A percentile compares a stretch with the other conserved stretches of the same genome.
These are phyloP conservation scores for Raddia guianensis DNA, from an alignment of 176 grass and related monocot species.

Conservation along the genomic window DNA sequence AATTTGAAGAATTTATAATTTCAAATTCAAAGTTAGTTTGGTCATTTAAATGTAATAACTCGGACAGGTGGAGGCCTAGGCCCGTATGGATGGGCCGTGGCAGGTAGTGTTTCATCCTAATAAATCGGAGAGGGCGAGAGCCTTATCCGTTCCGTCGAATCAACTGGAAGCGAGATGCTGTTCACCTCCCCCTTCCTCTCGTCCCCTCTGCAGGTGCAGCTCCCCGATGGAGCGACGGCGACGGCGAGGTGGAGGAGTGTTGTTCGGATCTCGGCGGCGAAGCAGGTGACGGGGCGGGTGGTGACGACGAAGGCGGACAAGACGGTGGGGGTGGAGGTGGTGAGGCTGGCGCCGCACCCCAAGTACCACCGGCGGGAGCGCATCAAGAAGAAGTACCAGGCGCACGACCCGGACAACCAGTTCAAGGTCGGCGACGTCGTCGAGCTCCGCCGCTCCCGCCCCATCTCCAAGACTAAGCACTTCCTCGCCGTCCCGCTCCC, in stretches of 20 bases:
- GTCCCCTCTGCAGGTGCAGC: not conserved
- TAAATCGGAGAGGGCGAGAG: too few relatives aligned
- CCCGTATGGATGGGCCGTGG: too few relatives aligned
- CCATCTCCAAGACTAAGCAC: slow-evolving; percentile 98
- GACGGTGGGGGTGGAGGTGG: slow-evolving; percentile 86
- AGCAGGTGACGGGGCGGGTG: slow-evolving; percentile 70
- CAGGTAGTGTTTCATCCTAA: too few relatives aligned
- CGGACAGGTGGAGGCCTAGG: too few relatives aligned
- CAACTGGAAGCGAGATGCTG: slow-evolving; percentile 36
- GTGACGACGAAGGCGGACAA: slow-evolving; percentile 82
- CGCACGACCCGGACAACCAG: slow-evolving; percentile 86
- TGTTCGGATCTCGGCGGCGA: slow-evolving; percentile 57
- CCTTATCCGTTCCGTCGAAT: too few relatives aligned
- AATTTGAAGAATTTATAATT: too few relatives aligned
- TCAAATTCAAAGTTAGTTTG: too few relatives aligned
- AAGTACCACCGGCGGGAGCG: slow-evolving; percentile 81
- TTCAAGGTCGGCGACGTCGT: slow-evolving; percentile 94
- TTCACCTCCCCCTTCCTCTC: slow-evolving; percentile 32
- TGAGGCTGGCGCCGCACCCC: slow-evolving; percentile 60
- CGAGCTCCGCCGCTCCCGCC: slow-evolving; percentile 76
- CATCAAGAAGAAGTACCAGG: slow-evolving; percentile 91
- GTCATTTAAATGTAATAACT: too few relatives aligned
- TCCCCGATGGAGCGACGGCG: not conserved
- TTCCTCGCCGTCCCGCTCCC: slow-evolving; percentile 69
- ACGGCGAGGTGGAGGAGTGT: not conserved